Conservation (phyloP, 2,329 filamentous ascomycete genomes). For the Cladosporium phlei region DNA sequence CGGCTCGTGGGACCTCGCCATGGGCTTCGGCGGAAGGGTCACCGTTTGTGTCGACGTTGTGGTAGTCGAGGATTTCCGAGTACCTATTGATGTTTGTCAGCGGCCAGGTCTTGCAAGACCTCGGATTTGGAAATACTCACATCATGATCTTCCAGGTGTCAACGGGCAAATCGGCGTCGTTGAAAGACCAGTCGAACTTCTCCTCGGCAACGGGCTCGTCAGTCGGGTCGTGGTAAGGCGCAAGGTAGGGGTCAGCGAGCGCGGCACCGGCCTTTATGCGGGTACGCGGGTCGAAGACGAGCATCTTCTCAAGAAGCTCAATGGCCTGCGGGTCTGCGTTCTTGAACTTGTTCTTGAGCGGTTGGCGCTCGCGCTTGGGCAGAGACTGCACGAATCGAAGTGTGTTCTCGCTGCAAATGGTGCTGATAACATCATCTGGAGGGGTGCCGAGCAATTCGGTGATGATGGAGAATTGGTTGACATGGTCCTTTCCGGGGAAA, state of each 20-base stretch:
- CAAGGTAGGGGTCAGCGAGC: conserved; percentile 85
- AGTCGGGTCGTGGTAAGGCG: conserved; percentile 93
- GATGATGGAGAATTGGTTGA: conserved; percentile 99
- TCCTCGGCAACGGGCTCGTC: conserved; percentile 94
- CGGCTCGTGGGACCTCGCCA: conserved; percentile 5
- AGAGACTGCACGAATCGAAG: conserved; percentile 95
- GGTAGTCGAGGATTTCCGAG: conserved; percentile 97
- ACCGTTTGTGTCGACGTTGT: conserved; percentile 70
- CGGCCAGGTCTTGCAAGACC: neutral
- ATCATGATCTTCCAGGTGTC: conserved; percentile 99
- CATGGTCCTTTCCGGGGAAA: conserved; percentile 98
- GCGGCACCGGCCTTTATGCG: conserved; percentile 82
- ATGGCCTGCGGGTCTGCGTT: conserved; percentile 87
- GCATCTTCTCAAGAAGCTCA: conserved; percentile 90
- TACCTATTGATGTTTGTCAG: conserved; percentile 60
- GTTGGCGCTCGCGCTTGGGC: conserved; percentile 87
- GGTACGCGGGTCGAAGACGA: conserved; percentile 98
- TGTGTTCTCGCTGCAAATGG: conserved; percentile 97
- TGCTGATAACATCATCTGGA: conserved; percentile 96
- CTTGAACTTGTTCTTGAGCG: conserved; percentile 84
- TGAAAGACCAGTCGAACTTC: conserved; percentile 99
- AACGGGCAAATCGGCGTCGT: conserved; percentile 92
- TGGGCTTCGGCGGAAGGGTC: conserved; percentile 18
- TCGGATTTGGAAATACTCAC: conserved; percentile 55
- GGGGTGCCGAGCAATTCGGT: conserved; percentile 94